A percentile compares a stretch with the other conserved stretches of the same genome.
Conservation (phyloP, 192 early-diverging fungal genomes). For the Entrophospora sp. region DNA sequence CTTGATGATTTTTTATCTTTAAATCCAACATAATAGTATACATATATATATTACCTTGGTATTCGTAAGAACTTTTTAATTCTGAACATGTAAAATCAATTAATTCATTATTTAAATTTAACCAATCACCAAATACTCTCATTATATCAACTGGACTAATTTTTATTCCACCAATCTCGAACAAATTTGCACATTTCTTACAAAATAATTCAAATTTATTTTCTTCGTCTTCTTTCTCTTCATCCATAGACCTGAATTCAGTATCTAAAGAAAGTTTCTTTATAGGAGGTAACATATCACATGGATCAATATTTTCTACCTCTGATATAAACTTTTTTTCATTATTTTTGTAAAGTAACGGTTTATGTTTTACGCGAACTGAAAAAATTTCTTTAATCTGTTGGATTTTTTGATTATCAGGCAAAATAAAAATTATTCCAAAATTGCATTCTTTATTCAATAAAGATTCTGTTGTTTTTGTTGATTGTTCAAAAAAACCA, state of each 20-base stretch:
- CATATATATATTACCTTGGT: slow-evolving; percentile 36
- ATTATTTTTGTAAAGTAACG: slow-evolving; percentile 23
- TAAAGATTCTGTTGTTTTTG: background rate
- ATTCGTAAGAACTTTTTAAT: slow-evolving; percentile 43
- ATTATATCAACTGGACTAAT: slow-evolving; percentile 33
- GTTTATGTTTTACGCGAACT: slow-evolving; percentile 19
- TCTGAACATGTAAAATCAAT: slow-evolving; percentile 35
- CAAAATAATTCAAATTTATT: too few relatives aligned
- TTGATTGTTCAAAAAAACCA: too few relatives aligned
- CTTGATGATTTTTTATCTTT: too few relatives aligned
- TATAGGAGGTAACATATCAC: slow-evolving; percentile 28
- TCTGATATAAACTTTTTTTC: slow-evolving; percentile 9
- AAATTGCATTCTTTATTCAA: too few relatives aligned
- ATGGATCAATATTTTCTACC: slow-evolving; percentile 24
- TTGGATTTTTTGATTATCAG: too few relatives aligned
- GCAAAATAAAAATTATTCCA: slow-evolving; percentile 23
- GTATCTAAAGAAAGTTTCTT: background rate
- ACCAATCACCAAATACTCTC: slow-evolving; percentile 34
- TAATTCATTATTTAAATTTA: slow-evolving; percentile 25
- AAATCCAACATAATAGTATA: too few relatives aligned
- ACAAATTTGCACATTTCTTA: background rate
- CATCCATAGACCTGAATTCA: too few relatives aligned
- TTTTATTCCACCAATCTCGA: too few relatives aligned
- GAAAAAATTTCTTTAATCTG: slow-evolving; percentile 20
- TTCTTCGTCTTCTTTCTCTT: too few relatives aligned